Base-by-base conservation (phyloP, 805 yeast genomes). In the Vanderwaltozyma yarrowii region DNA sequence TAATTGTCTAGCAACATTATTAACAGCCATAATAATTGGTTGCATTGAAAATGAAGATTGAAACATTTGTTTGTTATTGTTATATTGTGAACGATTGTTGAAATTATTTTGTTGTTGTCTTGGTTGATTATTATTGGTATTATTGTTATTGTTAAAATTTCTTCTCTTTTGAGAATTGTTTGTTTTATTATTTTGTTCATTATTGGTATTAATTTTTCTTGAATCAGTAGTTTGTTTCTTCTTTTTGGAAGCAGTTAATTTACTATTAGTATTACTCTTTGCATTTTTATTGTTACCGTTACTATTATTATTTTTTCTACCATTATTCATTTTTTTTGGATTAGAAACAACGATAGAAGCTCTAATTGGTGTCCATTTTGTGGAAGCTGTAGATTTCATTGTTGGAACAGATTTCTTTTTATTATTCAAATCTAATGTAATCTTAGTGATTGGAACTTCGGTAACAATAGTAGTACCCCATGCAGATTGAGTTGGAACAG, bases 301-400 rank as follows among this genome's bases (percentile, higher is more conserved):
- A 16, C 37, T 45, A 29, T 43, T 21, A 37, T 39, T 21, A 37
- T 37, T 39, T 20, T 43, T 43, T 17, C 37, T 45, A 29, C 40
- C 45, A 39, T 42, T 49, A 8, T 42, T 46, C 5, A 42, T 28
- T 27, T 36, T 45, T 40, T 45, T 47, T 18, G 49, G 40, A 17
- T 47, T 48, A 15, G 59, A 64, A 30, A 71, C 63, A 20, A 69
- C 70, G 34, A 72, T 73, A 30, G 73, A 61, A 20, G 76, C 82
- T 47, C 74, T 70, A 55, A 72, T 74, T n/a, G 85, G 85, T 29
- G 78, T 71, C 84, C 85, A 78, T 55, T 80, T 81, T 8, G 58
- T 50, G n/a, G 46, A 38, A n/a, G 48, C 21, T 26, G 45, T 35
- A 3, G 51, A 40, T 17, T 45, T 49, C 8, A 50, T 44, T 8